phyloP scores from a whole-genome alignment of 2,329 filamentous ascomycete genomes.

The Cladorrhinum sp. region DNA sequence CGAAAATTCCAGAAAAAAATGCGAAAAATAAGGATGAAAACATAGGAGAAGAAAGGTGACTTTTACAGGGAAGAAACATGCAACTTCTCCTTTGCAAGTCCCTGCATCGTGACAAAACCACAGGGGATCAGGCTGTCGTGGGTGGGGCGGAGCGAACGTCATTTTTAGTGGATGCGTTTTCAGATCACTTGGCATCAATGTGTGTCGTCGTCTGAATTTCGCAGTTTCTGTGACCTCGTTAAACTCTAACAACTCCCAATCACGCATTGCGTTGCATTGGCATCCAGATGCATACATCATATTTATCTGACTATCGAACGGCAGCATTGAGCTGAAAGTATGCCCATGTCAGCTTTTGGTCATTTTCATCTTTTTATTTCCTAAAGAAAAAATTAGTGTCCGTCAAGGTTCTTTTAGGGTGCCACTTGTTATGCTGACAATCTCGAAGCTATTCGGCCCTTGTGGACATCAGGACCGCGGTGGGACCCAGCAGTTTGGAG shows the following conservation, averaged over 20 bases:
- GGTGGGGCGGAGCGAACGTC: constrained; percentile 11
- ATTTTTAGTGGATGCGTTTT: constrained; percentile 8
- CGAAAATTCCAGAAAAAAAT: not conserved
- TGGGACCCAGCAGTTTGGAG: not conserved
- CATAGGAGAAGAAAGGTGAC: not conserved
- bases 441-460: constrained; percentile 8
- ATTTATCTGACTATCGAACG: not conserved
- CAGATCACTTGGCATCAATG: constrained; percentile 8
- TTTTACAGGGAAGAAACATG: constrained; percentile 5
- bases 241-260: not conserved
- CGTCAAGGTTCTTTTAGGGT: not conserved
- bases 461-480: not conserved
- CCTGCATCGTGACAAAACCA: constrained; percentile 3
- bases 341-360: not conserved
- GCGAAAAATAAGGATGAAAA: not conserved
- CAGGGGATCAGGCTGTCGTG: constrained; percentile 1
- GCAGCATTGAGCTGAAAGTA: not conserved
- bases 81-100: not conserved
- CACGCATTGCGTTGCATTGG: not conserved
- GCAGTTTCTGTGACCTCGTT: not conserved
- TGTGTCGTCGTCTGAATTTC: not conserved
- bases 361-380: not conserved
- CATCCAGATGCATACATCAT: not conserved
- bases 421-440: constrained; percentile 4
- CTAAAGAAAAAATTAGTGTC: not conserved